Evolutionary conservation across 306 rosid genomes (phyloP).

Genomic region (Calophaca sinica): DNA sequence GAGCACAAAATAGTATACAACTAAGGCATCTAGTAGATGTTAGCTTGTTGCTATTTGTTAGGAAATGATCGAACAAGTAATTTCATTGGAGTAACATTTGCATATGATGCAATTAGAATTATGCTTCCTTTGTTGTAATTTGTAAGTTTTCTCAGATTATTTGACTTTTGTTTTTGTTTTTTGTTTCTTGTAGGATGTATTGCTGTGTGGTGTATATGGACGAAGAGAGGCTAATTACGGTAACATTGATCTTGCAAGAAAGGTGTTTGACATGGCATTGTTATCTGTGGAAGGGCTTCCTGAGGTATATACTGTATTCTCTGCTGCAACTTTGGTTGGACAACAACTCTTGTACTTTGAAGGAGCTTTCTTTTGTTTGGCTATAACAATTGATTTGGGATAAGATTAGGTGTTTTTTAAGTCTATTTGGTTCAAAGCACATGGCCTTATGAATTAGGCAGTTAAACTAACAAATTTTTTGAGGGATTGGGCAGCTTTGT

Average conservation of each 20-base stretch:
- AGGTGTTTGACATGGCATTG: constrained; percentile 95
- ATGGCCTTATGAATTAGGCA: neutral
- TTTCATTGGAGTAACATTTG: neutral
- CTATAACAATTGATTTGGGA: neutral
- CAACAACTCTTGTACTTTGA: neutral
- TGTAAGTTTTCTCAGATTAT: constrained; percentile 26
- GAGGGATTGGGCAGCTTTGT: constrained; percentile 19
- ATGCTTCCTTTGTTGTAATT: constrained; percentile 16
- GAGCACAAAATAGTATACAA: too few relatives aligned
- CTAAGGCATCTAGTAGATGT: too few relatives aligned
- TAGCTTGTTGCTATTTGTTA: neutral
- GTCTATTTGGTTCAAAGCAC: constrained; percentile 11
- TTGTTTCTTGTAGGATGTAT: constrained; percentile 67
- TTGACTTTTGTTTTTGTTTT: constrained; percentile 33
- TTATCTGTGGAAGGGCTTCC: constrained; percentile 81
- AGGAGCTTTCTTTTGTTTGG: neutral
- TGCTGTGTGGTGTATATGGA: constrained; percentile 94
- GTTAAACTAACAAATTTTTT: constrained; percentile 8
- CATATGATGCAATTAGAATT: neutral
- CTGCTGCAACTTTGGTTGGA: constrained; percentile 28
- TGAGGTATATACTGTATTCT: constrained; percentile 57
- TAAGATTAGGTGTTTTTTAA: neutral
- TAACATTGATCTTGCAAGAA: constrained; percentile 85
- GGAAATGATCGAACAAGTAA: neutral
- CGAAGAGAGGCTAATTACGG: constrained; percentile 86